Evolutionary conservation across 176 grass and related monocot species (phyloP), one percentile per base, ranked within the genome.

Genomic region (Oryza coarctata): DNA sequence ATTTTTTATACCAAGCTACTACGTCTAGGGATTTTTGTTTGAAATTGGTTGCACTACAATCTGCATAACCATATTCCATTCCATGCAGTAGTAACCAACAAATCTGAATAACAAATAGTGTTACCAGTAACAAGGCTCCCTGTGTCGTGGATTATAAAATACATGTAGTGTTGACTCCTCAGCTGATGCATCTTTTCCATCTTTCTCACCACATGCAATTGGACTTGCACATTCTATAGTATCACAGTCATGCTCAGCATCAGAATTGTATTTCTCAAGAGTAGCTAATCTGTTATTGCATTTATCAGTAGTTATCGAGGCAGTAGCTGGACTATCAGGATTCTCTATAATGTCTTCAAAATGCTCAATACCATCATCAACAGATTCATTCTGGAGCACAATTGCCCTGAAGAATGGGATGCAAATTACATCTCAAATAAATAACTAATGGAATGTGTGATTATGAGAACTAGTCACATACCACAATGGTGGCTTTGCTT

Each of bases 81-180:
- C 17, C 10, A 68, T 26, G 62, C 63, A 49, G 20, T 62, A 71
- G 74, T 39, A 63, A 75, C 60, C 30, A 63, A 75, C 34, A 30
- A 78, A 63, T 86, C 44, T 32, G 29, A 50, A 84, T 49, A 63
- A 57, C n/a, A n/a, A n/a, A n/a, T n/a, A n/a, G n/a, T n/a, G n/a
- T n/a, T 98, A 98, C 95, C 92, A 98, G 87, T 94, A 98, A 62
- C 88, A 93, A 80, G 95, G 95, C 55, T 95, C 95, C 76, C 95
- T 91, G 71, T 95, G 90, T 8, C 88, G 90, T 68, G 92, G 95
- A 79, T 98, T 83, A 74, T 98, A 98, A 65, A 83, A 86, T 73
- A 68, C 79, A 69, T 88, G 84, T 35, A 79, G 68, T 47, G 65
- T 84, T 0, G 23, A 78, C 15, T 36, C 76, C 4, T 72, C 74